These are phyloP conservation scores for Plenodomus biglobosus DNA, from an alignment of 2,329 filamentous ascomycete genomes.

Conservation along the genomic window DNA sequence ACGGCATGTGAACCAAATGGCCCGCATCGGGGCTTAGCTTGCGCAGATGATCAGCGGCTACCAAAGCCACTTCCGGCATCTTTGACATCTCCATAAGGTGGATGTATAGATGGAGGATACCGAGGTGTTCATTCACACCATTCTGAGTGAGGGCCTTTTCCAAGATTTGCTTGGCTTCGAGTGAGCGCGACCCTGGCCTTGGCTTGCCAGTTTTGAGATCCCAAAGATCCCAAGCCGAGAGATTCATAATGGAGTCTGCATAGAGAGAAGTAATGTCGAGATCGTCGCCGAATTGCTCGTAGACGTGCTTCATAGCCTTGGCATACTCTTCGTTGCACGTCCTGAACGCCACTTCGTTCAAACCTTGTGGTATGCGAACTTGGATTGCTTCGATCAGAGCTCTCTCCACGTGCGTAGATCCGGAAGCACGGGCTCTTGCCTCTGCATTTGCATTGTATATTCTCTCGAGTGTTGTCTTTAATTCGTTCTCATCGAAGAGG, in stretches of 20 bases:
- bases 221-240: slow-evolving; percentile 67
- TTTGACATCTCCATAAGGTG: slow-evolving; percentile 78
- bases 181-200: slow-evolving; percentile 55
- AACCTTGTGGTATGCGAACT: slow-evolving; percentile 46
- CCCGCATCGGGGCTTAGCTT: slow-evolving; percentile 68
- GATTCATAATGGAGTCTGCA: slow-evolving; percentile 66
- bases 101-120: slow-evolving; percentile 73
- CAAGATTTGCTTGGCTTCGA: slow-evolving; percentile 61
- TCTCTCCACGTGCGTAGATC: slow-evolving; percentile 56
- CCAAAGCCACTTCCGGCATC: slow-evolving; percentile 63
- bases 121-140: slow-evolving; percentile 62
- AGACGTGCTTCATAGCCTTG: slow-evolving; percentile 60
- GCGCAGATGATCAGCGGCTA: slow-evolving; percentile 63
- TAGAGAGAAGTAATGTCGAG: slow-evolving; percentile 66
- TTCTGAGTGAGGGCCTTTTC: slow-evolving; percentile 59
- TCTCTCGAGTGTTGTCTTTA: slow-evolving; percentile 53
- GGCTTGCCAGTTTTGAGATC: slow-evolving; percentile 61
- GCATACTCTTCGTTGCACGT: slow-evolving; percentile 64
- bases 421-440: slow-evolving; percentile 46
- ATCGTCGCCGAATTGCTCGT: slow-evolving; percentile 56
- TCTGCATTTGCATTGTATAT: slow-evolving; percentile 52
- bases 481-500: slow-evolving; percentile 65
- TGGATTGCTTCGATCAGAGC: slow-evolving; percentile 65
- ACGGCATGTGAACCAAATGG: slow-evolving; percentile 75
- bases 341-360: slow-evolving; percentile 48